Evolutionary conservation across 768 basidiomycete species (phyloP).

Genomic region (Agrocybe pediades): DNA sequence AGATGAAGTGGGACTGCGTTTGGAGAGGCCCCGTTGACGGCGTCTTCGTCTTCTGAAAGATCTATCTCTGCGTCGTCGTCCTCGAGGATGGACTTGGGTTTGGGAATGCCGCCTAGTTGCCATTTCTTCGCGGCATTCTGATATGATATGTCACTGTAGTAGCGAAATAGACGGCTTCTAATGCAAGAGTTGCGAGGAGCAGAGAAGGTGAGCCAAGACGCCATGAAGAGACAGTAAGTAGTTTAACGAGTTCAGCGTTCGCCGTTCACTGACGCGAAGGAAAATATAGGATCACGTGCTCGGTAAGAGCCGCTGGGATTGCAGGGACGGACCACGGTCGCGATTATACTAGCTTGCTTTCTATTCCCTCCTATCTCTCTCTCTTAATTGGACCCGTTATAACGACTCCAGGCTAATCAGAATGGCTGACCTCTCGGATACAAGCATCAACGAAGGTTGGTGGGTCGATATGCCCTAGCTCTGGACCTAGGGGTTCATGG

Average conservation of each 20-base stretch:
- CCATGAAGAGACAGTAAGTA: conserved; percentile 17
- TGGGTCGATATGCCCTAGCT: conserved; percentile 1
- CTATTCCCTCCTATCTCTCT: conserved; percentile 11
- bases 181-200: conserved; percentile 5
- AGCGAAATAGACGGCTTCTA: conserved; percentile 16
- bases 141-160: conserved; percentile 21
- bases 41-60: conserved; percentile 53
- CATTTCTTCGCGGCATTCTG: conserved; percentile 32
- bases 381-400: conserved; percentile 7
- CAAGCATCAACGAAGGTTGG: conserved; percentile 72
- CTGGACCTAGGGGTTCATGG: neutral
- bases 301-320: conserved; percentile 20
- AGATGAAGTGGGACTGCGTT: conserved; percentile 37
- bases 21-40: conserved; percentile 43
- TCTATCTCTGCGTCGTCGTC: conserved; percentile 47
- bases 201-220: conserved; percentile 21
- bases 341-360: conserved; percentile 5
- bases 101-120: conserved; percentile 38
- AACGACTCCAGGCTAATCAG: conserved; percentile 10
- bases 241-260: neutral
- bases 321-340: neutral
- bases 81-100: conserved; percentile 48
- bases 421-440: conserved; percentile 83
- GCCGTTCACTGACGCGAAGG: neutral
- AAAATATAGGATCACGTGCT: conserved; percentile 15